phyloP scores from a whole-genome alignment of 805 yeast genomes.

The Metschnikowia vanudenii region DNA sequence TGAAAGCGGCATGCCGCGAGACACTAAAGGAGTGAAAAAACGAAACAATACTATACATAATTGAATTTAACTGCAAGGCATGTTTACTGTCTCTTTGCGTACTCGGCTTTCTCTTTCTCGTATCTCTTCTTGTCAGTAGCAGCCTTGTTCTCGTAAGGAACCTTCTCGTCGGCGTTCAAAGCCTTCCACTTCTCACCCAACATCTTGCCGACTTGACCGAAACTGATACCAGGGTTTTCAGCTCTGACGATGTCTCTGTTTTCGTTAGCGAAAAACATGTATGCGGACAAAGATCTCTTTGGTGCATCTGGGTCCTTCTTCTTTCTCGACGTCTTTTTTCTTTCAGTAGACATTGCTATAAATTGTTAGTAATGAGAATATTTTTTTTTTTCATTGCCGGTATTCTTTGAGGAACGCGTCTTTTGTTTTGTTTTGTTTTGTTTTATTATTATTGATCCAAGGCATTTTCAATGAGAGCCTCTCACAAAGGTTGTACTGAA shows the following conservation, averaged over 20 bases:
- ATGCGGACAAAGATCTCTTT: conserved; percentile 96
- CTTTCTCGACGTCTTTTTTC: conserved; percentile 45
- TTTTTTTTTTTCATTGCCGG: no score
- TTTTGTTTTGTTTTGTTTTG: no score
- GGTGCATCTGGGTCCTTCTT: conserved; percentile 95
- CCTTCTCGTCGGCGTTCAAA: conserved; percentile 74
- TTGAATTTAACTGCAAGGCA: conserved; percentile 6
- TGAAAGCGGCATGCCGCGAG: conserved; percentile 12
- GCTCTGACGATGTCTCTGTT: conserved; percentile 94
- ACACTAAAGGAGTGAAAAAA: conserved; percentile 8
- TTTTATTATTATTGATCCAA: no score
- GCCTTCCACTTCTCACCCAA: conserved; percentile 98
- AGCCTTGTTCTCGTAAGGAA: conserved; percentile 90
- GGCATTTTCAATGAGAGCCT: no score
- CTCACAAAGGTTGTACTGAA: no score
- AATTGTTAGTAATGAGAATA: conserved; percentile 7
- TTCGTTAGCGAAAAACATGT: conserved; percentile 98
- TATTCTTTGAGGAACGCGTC: no score
- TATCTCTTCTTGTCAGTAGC: conserved; percentile 96
- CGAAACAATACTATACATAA: conserved; percentile 17
- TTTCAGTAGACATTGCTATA: conserved; percentile 32
- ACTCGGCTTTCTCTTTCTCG: conserved; percentile 92
- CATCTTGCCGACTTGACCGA: conserved; percentile 92
- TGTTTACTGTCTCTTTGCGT: conserved; percentile 44
- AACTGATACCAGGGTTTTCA: conserved; percentile 91